A percentile compares a stretch with the other conserved stretches of the same genome.
Conservation (phyloP, 2,329 filamentous ascomycete genomes). For the Raffaelea ambrosiae region DNA sequence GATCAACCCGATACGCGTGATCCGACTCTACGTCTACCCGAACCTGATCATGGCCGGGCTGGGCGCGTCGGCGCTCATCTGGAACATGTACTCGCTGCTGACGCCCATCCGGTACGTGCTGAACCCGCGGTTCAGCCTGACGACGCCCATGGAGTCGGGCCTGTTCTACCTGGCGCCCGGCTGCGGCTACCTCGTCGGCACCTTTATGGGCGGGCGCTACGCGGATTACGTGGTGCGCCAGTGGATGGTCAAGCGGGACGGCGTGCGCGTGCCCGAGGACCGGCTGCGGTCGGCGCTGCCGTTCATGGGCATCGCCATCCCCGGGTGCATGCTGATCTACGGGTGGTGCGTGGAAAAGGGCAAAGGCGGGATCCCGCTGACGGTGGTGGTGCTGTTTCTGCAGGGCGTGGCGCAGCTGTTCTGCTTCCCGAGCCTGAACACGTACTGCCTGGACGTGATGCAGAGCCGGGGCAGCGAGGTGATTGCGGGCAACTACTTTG, state of each 20-base stretch:
- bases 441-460: conserved; percentile 77
- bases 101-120: conserved; percentile 63
- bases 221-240: conserved; percentile 56
- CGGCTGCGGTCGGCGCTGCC: conserved; percentile 52
- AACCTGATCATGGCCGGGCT: conserved; percentile 53
- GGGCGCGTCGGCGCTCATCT: conserved; percentile 53
- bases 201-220: conserved; percentile 60
- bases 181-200: conserved; percentile 56
- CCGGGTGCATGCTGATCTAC: conserved; percentile 59
- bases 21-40: conserved; percentile 52
- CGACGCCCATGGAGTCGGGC: conserved; percentile 53
- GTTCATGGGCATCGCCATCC: conserved; percentile 53
- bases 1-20: conserved; percentile 50
- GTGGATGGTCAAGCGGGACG: conserved; percentile 45
- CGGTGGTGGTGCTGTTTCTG: conserved; percentile 58
- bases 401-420: conserved; percentile 62
- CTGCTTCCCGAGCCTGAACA: conserved; percentile 61
- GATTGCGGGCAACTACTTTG: conserved; percentile 71
- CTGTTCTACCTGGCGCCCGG: conserved; percentile 66
- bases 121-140: conserved; percentile 60
- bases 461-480: conserved; percentile 62
- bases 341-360: conserved; percentile 42
- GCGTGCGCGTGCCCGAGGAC: conserved; percentile 59
- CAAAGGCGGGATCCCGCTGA: conserved; percentile 37
- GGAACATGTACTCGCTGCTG: conserved; percentile 63